Evolutionary conservation across 1,284 basidiomycete genomes (phyloP).

Genomic region (Neonothopanus nambi): DNA sequence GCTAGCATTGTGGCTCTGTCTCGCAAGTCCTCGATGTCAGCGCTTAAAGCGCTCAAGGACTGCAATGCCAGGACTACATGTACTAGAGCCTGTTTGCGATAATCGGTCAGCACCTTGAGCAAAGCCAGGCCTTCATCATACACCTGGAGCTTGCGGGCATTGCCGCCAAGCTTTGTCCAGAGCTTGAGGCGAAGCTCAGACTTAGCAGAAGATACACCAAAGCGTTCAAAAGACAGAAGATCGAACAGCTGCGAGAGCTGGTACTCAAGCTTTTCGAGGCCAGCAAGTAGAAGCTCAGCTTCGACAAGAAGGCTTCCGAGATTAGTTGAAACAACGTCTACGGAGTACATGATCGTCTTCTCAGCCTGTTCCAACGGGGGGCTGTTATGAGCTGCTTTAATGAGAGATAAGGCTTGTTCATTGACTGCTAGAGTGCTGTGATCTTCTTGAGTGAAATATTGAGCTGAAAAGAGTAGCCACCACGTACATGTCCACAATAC

Average conservation of each 20-base stretch:
- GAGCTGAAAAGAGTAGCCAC: not conserved
- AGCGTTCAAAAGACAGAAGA: constrained; percentile 56
- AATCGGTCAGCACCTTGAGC: constrained; percentile 52
- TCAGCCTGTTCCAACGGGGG: constrained; percentile 45
- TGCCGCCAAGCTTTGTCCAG: constrained; percentile 69
- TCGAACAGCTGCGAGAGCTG: constrained; percentile 56
- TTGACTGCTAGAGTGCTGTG: constrained; percentile 69
- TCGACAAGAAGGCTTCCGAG: constrained; percentile 61
- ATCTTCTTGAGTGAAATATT: constrained; percentile 10
- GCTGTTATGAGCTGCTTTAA: constrained; percentile 47
- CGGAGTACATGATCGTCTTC: constrained; percentile 57
- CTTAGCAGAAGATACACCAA: constrained; percentile 40
- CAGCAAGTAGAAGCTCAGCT: constrained; percentile 52
- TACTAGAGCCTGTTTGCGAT: constrained; percentile 56
- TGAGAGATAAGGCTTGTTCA: constrained; percentile 62
- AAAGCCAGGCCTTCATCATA: constrained; percentile 50
- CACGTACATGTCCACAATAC: constrained; percentile 41
- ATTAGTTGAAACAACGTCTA: constrained; percentile 54
- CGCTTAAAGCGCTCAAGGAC: constrained; percentile 58
- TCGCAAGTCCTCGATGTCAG: constrained; percentile 72
- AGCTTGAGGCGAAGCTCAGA: constrained; percentile 59
- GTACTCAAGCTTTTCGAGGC: constrained; percentile 62
- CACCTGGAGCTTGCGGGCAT: constrained; percentile 44
- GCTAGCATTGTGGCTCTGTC: constrained; percentile 66
- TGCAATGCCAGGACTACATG: constrained; percentile 65